A percentile compares a stretch with the other conserved stretches of the same genome.
phyloP scores from a whole-genome alignment of 176 grass and related monocot genomes.

The Oryza officinalis region DNA sequence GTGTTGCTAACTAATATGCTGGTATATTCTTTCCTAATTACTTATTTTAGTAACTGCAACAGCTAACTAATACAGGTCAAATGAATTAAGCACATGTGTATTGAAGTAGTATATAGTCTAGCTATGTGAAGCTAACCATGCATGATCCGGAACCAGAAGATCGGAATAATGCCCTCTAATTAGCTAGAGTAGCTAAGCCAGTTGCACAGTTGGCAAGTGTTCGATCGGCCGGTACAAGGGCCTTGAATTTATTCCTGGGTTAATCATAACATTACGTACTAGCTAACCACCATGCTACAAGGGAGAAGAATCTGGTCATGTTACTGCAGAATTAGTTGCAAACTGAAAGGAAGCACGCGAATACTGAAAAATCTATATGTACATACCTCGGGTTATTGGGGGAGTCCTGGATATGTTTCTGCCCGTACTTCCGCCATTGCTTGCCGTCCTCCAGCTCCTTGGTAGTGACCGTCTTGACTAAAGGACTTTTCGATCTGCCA shows the following conservation, averaged over 20 bases:
- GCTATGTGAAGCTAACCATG: not conserved
- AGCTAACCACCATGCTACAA: not conserved
- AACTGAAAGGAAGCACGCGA: not conserved
- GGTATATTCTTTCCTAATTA: not conserved
- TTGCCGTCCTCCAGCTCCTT: constrained; percentile 41
- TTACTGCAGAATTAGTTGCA: not conserved
- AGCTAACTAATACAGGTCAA: not conserved
- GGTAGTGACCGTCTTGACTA: constrained; percentile 25
- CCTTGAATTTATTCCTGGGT: not conserved
- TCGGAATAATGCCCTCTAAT: not conserved
- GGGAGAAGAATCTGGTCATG: not conserved
- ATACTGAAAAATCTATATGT: not conserved
- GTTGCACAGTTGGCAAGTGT: constrained; percentile 11
- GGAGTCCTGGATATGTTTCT: constrained; percentile 61
- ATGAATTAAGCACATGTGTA: not conserved
- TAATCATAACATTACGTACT: not conserved
- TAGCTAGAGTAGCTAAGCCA: not conserved
- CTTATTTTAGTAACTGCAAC: not conserved
- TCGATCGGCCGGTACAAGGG: not conserved
- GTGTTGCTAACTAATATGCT: not conserved
- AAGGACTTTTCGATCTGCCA: constrained; percentile 60
- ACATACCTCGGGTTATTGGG: constrained; percentile 56
- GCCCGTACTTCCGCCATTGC: constrained; percentile 88
- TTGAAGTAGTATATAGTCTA: not conserved
- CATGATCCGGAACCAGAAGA: not conserved